phyloP scores from a whole-genome alignment of 225 moss, liverwort and hornwort species.

The Lunularia cruciata region DNA sequence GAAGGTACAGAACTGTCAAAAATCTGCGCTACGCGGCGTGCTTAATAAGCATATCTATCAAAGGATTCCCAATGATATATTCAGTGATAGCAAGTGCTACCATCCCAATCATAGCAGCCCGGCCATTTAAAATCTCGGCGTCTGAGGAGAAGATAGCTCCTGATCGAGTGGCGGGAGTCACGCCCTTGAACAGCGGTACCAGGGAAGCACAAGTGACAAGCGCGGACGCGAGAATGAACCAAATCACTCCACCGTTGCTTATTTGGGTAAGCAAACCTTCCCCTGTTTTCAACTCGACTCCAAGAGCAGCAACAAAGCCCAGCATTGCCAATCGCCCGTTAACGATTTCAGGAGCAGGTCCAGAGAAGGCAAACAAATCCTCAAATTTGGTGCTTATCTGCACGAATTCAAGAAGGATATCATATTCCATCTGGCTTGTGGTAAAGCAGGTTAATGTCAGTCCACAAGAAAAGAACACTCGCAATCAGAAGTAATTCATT shows the following conservation, averaged over 20 bases:
- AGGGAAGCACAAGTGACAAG: conserved; percentile 51
- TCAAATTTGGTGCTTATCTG: conserved; percentile 50
- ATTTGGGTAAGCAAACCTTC: conserved; percentile 46
- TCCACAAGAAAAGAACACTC: not conserved
- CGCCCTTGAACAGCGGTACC: conserved; percentile 52
- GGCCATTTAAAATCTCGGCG: conserved; percentile 57
- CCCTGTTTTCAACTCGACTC: conserved; percentile 48
- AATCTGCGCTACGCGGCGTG: too few species aligned
- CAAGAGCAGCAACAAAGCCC: conserved; percentile 49
- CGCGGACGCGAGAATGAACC: conserved; percentile 45
- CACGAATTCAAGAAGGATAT: not conserved
- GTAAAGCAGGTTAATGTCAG: not conserved
- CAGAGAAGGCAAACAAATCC: conserved; percentile 46
- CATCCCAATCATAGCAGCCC: conserved; percentile 54
- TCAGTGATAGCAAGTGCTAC: conserved; percentile 53
- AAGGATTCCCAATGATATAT: conserved; percentile 46
- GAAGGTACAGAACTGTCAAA: too few species aligned
- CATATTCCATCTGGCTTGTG: too few species aligned
- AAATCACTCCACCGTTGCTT: conserved; percentile 41
- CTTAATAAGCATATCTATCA: too few species aligned
- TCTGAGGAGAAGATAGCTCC: conserved; percentile 46
- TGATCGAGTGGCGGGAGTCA: conserved; percentile 44
- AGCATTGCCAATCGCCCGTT: conserved; percentile 63
- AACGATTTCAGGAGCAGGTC: conserved; percentile 55
- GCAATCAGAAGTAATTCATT: not conserved